Conservation (phyloP, 768 basidiomycete species). For the Daedaleopsis sinensis region DNA sequence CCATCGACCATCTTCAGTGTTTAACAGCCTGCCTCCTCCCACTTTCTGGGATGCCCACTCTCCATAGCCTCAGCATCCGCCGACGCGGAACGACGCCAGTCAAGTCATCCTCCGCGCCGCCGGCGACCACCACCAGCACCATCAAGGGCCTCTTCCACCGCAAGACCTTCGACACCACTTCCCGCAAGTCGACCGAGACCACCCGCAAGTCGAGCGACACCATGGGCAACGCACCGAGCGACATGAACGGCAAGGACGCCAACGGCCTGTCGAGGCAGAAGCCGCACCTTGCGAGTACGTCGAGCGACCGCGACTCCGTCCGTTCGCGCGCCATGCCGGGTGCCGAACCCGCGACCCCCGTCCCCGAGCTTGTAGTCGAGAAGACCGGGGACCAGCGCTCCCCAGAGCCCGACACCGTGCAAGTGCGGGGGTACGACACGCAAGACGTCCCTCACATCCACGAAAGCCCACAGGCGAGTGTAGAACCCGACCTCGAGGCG, state of each 20-base stretch:
- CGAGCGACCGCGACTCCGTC: conserved; percentile 11
- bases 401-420: background rate
- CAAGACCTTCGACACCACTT: background rate
- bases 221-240: conserved; percentile 21
- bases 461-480: background rate
- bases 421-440: conserved; percentile 2
- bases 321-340: conserved; percentile 17
- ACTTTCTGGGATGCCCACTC: conserved; percentile 14
- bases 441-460: conserved; percentile 7
- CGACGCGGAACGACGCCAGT: conserved; percentile 12
- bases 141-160: conserved; percentile 1
- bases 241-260: conserved; percentile 15
- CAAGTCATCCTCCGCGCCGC: conserved; percentile 7
- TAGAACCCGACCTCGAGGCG: conserved; percentile 9
- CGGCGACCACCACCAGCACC: background rate
- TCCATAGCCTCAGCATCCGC: conserved; percentile 19
- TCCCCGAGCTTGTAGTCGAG: background rate
- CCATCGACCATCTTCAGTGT: background rate
- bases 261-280: conserved; percentile 4
- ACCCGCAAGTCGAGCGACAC: conserved; percentile 3
- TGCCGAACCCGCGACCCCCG: conserved; percentile 15
- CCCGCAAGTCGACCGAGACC: background rate
- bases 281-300: conserved; percentile 1
- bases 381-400: background rate
- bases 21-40: background rate